These are phyloP conservation scores for Penicillium robsamsonii DNA, from an alignment of 495 filamentous ascomycete species.

Conservation along the genomic window DNA sequence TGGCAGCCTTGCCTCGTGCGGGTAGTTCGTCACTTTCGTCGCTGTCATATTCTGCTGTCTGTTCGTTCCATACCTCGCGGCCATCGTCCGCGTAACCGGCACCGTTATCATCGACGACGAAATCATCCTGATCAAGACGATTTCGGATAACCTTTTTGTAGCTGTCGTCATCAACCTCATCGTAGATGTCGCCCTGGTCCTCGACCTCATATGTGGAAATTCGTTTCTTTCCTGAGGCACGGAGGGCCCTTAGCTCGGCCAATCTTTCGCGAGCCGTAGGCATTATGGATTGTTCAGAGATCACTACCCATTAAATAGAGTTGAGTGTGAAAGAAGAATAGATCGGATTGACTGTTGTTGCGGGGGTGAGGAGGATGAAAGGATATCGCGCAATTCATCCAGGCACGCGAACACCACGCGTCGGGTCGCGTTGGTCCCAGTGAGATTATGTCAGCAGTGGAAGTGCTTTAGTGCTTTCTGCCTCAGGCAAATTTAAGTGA, in stretches of 20 bases:
- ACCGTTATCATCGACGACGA: slow-evolving; percentile 93
- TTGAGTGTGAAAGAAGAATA: slow-evolving; percentile 8
- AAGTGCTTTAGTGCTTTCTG: background rate
- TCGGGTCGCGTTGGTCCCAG: slow-evolving; percentile 1
- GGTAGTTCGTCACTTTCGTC: slow-evolving; percentile 66
- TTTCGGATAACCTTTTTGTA: slow-evolving; percentile 94
- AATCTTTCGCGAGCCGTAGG: slow-evolving; percentile 47
- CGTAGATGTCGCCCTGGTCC: slow-evolving; percentile 82
- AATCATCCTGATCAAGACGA: slow-evolving; percentile 90
- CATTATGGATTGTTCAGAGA: slow-evolving; percentile 31
- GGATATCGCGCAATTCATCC: slow-evolving; percentile 13
- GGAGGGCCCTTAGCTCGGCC: slow-evolving; percentile 80
- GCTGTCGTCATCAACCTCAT: slow-evolving; percentile 93
- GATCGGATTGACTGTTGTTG: slow-evolving; percentile 13
- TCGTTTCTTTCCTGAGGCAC: slow-evolving; percentile 85
- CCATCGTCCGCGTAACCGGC: slow-evolving; percentile 95
- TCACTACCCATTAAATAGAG: slow-evolving; percentile 17
- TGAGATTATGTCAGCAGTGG: background rate
- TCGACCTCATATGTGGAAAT: slow-evolving; percentile 85
- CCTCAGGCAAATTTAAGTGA: background rate
- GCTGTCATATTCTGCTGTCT: slow-evolving; percentile 54
- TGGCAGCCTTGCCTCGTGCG: slow-evolving; percentile 67
- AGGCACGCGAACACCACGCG: slow-evolving; percentile 9
- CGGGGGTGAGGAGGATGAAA: slow-evolving; percentile 25
- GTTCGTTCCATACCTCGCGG: slow-evolving; percentile 91